Percentiles rank a stretch among this genome's conserved stretches.
Conservation (phyloP, 345 rosid genomes). For the Psidium guajava region DNA sequence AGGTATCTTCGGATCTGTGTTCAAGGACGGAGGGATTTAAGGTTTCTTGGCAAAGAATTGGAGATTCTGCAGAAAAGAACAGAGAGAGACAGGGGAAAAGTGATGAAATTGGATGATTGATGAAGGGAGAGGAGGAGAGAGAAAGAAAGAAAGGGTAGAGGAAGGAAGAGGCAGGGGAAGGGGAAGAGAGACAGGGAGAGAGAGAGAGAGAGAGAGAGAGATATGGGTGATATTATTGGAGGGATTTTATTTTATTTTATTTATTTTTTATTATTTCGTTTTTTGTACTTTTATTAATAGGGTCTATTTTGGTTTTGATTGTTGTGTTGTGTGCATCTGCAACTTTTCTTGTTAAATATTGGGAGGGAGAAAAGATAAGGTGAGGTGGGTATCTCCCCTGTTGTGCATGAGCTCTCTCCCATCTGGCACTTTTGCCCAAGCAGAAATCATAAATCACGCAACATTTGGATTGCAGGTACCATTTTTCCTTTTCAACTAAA, state of each 20-base stretch:
- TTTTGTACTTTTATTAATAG: neutral
- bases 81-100: neutral
- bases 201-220: neutral
- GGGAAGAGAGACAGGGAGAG: neutral
- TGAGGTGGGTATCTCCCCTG: neutral
- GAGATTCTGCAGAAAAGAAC: neutral
- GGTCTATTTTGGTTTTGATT: neutral
- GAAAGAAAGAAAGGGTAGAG: neutral
- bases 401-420: neutral
- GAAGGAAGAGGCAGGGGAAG: neutral
- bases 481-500: neutral
- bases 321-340: neutral
- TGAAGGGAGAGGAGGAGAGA: neutral
- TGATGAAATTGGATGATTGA: slow-evolving; percentile 7
- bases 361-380: neutral
- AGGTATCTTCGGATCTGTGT: neutral
- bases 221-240: neutral
- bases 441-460: neutral
- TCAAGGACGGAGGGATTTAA: slow-evolving; percentile 4
- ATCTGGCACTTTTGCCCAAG: neutral
- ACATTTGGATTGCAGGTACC: neutral
- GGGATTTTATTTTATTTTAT: neutral
- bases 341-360: neutral
- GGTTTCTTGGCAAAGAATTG: slow-evolving; percentile 8
- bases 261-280: neutral